A percentile compares a stretch with the other conserved stretches of the same genome.
These are phyloP conservation scores for Penicillium chermesinum DNA, from an alignment of 495 filamentous ascomycete species.

Conservation along the genomic window DNA sequence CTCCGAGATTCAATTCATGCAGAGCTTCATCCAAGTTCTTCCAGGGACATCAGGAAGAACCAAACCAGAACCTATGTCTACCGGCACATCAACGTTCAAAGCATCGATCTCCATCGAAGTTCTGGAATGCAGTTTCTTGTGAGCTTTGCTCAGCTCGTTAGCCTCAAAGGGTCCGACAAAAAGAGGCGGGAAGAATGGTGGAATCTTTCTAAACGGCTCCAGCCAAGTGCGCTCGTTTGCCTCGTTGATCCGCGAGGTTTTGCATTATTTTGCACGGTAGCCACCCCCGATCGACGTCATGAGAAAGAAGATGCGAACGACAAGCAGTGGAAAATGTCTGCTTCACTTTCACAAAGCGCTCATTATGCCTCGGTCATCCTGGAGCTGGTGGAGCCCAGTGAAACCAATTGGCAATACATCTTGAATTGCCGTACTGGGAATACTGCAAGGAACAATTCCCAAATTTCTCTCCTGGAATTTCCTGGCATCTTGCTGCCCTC, in stretches of 20 bases:
- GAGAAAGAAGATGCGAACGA: neutral
- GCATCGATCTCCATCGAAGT: neutral
- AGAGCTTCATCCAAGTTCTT: neutral
- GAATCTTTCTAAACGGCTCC: slow-evolving; percentile 1
- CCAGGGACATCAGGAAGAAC: slow-evolving; percentile 19
- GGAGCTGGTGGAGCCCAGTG: slow-evolving; percentile 1
- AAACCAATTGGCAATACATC: neutral
- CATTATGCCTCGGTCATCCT: neutral
- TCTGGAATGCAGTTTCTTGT: slow-evolving; percentile 3
- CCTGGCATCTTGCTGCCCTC: slow-evolving; percentile 5
- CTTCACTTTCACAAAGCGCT: neutral
- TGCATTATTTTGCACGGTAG: slow-evolving; percentile 3
- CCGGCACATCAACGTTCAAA: neutral
- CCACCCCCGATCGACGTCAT: neutral
- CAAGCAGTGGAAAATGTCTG: neutral
- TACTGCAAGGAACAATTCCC: neutral
- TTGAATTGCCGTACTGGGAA: neutral
- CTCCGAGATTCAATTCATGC: slow-evolving; percentile 45
- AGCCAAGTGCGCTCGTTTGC: slow-evolving; percentile 3
- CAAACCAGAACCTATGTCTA: slow-evolving; percentile 2
- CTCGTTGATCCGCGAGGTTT: slow-evolving; percentile 2
- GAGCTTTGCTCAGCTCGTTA: neutral
- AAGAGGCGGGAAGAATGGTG: slow-evolving; percentile 2
- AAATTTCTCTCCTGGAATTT: slow-evolving; percentile 1
- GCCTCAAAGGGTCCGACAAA: neutral